These are phyloP conservation scores for Astrocystis sublimbata DNA, from an alignment of 495 filamentous ascomycete genomes.

Conservation along the genomic window DNA sequence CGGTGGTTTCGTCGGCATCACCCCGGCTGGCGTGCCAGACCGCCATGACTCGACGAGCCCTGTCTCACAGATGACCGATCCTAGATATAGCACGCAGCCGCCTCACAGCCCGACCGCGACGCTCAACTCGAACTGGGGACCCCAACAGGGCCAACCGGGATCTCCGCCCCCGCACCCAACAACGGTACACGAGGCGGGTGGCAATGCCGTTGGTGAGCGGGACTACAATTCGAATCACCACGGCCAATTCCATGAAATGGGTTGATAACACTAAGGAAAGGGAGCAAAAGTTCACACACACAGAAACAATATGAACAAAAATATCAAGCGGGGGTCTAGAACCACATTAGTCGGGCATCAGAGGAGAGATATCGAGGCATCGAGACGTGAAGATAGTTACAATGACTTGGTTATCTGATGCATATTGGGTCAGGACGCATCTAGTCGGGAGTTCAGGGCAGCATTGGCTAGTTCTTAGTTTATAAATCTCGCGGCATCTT, in stretches of 20 bases:
- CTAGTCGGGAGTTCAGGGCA: constrained; percentile 3
- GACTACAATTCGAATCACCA: constrained; percentile 33
- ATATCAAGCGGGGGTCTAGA: no score
- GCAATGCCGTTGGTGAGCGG: constrained; percentile 28
- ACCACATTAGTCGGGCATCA: no score
- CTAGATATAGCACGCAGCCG: constrained; percentile 25
- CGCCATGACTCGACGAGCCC: constrained; percentile 33
- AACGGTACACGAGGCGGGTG: constrained; percentile 35
- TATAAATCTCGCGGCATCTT: no score
- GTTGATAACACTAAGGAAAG: constrained; percentile 6
- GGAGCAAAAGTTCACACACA: no score
- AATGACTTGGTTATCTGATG: no score
- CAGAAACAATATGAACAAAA: no score
- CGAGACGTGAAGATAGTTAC: not conserved
- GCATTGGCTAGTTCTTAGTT: no score
- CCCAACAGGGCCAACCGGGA: constrained; percentile 12
- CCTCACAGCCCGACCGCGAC: constrained; percentile 29
- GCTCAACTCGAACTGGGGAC: constrained; percentile 25
- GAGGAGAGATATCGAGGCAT: no score
- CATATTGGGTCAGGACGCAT: constrained; percentile 2
- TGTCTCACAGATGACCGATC: constrained; percentile 28
- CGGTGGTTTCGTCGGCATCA: constrained; percentile 22
- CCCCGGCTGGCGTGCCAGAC: constrained; percentile 21
- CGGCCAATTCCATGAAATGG: constrained; percentile 33
- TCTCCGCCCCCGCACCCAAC: constrained; percentile 24